A percentile compares a stretch with the other conserved stretches of the same genome.
phyloP scores from a whole-genome alignment of 2,329 filamentous ascomycete genomes.

The Macrophomina tecta region DNA sequence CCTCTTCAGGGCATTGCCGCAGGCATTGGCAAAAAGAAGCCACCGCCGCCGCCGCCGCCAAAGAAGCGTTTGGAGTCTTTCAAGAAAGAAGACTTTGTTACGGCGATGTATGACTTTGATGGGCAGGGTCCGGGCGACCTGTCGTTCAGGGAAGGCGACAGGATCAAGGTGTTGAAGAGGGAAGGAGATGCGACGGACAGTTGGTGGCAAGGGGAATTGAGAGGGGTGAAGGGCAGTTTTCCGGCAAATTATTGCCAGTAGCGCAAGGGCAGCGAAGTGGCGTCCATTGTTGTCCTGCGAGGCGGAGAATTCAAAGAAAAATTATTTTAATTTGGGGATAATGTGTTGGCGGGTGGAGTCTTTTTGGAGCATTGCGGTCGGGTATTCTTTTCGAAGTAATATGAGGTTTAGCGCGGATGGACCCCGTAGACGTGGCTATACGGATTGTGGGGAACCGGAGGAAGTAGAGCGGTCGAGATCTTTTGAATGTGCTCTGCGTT shows the following conservation, averaged over 20 bases:
- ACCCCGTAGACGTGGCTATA: conserved; percentile 18
- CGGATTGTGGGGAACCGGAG: conserved; percentile 13
- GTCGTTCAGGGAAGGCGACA: conserved; percentile 76
- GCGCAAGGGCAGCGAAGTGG: neutral
- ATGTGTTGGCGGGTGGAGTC: conserved; percentile 8
- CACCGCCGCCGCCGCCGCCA: conserved; percentile 72
- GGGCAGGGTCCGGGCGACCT: conserved; percentile 76
- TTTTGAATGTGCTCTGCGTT: neutral
- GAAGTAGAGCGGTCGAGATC: neutral
- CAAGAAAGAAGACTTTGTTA: conserved; percentile 63
- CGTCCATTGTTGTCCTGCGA: neutral
- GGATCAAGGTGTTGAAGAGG: conserved; percentile 77
- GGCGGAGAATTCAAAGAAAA: neutral
- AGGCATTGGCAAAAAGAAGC: conserved; percentile 65
- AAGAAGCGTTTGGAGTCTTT: conserved; percentile 61
- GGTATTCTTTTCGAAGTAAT: neutral
- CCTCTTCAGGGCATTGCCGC: conserved; percentile 27
- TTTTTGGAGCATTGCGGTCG: neutral
- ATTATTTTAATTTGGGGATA: neutral
- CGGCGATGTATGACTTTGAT: conserved; percentile 76
- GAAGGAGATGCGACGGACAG: conserved; percentile 77
- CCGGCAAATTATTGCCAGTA: conserved; percentile 80
- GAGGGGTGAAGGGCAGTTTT: conserved; percentile 72
- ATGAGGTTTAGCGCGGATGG: conserved; percentile 10
- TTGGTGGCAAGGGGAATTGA: conserved; percentile 86